Percentiles rank a stretch among this genome's conserved stretches.
Evolutionary conservation across 305 asterid genomes (phyloP).

Genomic region (Solanum hybrid): DNA sequence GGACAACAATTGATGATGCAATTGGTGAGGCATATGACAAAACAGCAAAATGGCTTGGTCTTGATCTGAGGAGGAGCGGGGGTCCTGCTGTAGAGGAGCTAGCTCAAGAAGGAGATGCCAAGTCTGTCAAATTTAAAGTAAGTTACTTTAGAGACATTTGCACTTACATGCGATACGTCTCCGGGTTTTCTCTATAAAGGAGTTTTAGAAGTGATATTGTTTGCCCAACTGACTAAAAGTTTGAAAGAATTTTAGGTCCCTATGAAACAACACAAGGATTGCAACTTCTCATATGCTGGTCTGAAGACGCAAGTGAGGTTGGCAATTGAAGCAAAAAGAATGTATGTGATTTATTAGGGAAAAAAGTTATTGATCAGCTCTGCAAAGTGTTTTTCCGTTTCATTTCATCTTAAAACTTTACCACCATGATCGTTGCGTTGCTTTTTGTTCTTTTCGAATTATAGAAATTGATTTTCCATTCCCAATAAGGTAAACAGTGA

Average conservation of each 20-base stretch:
- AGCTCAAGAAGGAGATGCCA: constrained; percentile 82
- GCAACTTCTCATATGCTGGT: constrained; percentile 96
- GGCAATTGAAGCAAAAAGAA: constrained; percentile 76
- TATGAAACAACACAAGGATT: constrained; percentile 93
- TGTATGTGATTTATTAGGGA: constrained; percentile 32
- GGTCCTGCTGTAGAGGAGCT: constrained; percentile 96
- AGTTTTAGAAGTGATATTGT: background rate
- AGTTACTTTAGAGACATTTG: constrained; percentile 9
- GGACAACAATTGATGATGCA: constrained; percentile 91
- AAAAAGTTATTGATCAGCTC: background rate
- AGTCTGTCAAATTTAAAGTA: constrained; percentile 58
- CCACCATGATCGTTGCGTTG: background rate
- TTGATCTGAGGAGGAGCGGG: constrained; percentile 87
- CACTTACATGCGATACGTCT: background rate
- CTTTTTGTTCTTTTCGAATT: background rate
- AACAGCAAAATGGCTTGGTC: constrained; percentile 98
- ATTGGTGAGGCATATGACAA: constrained; percentile 98
- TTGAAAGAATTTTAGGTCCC: constrained; percentile 50
- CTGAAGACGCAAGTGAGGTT: constrained; percentile 96
- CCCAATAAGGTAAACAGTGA: background rate
- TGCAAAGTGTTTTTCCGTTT: background rate
- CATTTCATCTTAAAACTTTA: background rate
- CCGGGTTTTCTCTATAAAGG: background rate
- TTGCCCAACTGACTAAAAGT: background rate
- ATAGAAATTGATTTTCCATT: background rate